These are phyloP conservation scores for Neospora caninum DNA, from an alignment of 169 alveolate species.

Conservation along the genomic window DNA sequence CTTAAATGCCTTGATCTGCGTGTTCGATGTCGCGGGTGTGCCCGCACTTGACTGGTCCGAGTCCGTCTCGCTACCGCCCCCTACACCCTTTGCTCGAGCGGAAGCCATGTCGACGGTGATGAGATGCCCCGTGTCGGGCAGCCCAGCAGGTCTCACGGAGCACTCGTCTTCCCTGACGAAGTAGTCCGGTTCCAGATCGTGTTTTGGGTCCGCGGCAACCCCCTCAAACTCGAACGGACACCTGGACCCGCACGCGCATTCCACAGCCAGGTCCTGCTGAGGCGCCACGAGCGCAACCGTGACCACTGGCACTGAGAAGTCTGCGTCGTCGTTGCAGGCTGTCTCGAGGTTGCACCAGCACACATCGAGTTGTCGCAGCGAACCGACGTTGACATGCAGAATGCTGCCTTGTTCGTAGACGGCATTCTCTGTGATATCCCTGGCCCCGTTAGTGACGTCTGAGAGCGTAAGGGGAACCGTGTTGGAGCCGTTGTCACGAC, in stretches of 20 bases:
- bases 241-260: conserved; percentile 46
- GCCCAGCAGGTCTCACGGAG: not conserved
- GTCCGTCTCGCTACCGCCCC: too few relatives aligned
- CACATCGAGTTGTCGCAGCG: conserved; percentile 24
- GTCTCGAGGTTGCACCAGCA: conserved; percentile 55
- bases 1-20: not conserved
- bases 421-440: not conserved
- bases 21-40: not conserved
- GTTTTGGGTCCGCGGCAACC: not conserved
- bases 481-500: not conserved
- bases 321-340: not conserved
- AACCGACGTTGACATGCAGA: not conserved
- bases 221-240: conserved; percentile 42
- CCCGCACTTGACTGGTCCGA: not conserved
- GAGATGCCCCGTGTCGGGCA: not conserved
- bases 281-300: conserved; percentile 29
- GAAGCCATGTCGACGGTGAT: not conserved
- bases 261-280: conserved; percentile 28
- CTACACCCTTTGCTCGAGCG: too few relatives aligned
- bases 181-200: conserved; percentile 15
- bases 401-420: not conserved
- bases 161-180: conserved; percentile 15
- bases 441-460: not conserved
- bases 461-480: not conserved
- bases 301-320: conserved; percentile 23